These are phyloP conservation scores for Erodium maritimum DNA, from an alignment of 345 rosid genomes.

Conservation along the genomic window DNA sequence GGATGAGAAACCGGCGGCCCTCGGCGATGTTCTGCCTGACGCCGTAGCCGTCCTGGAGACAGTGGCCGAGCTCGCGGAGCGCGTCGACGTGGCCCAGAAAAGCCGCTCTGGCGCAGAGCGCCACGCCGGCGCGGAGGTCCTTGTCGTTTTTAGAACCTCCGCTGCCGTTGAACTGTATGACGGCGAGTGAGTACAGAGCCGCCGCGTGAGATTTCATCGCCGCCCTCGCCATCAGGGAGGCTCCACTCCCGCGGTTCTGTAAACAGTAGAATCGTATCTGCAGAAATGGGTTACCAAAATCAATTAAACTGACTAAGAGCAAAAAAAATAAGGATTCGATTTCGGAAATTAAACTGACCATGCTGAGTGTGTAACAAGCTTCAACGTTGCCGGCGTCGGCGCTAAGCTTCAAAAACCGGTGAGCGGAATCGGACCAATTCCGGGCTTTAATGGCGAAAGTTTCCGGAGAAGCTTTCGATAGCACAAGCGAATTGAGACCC, in stretches of 20 bases:
- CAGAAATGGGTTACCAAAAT: slow-evolving; percentile 1
- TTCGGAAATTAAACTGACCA: slow-evolving; percentile 29
- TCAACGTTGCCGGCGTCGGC: slow-evolving; percentile 84
- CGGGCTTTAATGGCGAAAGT: slow-evolving; percentile 46
- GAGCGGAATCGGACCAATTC: slow-evolving; percentile 79
- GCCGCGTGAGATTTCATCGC: slow-evolving; percentile 83
- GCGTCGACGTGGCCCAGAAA: slow-evolving; percentile 87
- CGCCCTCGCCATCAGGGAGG: slow-evolving; percentile 89
- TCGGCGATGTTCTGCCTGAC: slow-evolving; percentile 70
- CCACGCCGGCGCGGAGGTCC: slow-evolving; percentile 87
- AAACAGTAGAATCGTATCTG: slow-evolving; percentile 93
- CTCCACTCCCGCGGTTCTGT: slow-evolving; percentile 71
- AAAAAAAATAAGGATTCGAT: background rate
- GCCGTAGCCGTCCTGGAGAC: slow-evolving; percentile 96
- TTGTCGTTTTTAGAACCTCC: slow-evolving; percentile 90
- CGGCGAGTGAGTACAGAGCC: slow-evolving; percentile 72
- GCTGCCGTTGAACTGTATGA: slow-evolving; percentile 94
- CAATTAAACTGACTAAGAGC: too few relatives aligned
- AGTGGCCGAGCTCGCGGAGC: slow-evolving; percentile 92
- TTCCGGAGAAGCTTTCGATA: slow-evolving; percentile 49
- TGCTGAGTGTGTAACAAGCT: slow-evolving; percentile 92
- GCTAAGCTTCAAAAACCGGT: slow-evolving; percentile 63
- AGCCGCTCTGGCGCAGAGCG: slow-evolving; percentile 87
- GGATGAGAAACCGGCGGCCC: slow-evolving; percentile 83
- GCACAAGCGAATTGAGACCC: slow-evolving; percentile 41